Percentiles rank a stretch among this genome's conserved stretches.
These are phyloP conservation scores for Metahyphopichia silvanorum DNA, from an alignment of 805 yeast genomes.

Conservation along the genomic window DNA sequence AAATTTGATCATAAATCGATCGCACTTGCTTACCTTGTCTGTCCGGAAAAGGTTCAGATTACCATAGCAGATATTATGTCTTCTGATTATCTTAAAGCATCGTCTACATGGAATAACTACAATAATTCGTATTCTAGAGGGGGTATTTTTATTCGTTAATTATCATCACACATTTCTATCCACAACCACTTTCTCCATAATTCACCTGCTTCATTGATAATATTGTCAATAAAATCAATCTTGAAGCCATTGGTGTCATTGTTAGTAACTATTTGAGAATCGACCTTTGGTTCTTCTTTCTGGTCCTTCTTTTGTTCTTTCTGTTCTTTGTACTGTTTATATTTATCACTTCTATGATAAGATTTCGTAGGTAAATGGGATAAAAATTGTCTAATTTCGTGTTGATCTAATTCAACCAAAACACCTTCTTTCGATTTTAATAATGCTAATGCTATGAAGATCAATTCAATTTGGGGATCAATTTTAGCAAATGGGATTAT, in stretches of 20 bases:
- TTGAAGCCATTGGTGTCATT: constrained; percentile 33
- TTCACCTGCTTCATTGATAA: constrained; percentile 78
- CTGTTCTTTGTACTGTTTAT: constrained; percentile 28
- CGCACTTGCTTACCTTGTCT: too few species aligned
- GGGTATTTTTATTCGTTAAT: constrained; percentile 5
- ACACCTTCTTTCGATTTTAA: constrained; percentile 76
- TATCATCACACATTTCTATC: constrained; percentile 36
- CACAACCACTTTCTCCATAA: constrained; percentile 82
- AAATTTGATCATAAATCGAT: too few species aligned
- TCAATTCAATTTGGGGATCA: constrained; percentile 73
- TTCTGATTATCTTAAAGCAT: too few species aligned
- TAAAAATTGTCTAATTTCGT: constrained; percentile 79
- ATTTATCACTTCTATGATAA: constrained; percentile 28
- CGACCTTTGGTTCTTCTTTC: constrained; percentile 2
- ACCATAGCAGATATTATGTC: too few species aligned
- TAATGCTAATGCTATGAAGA: constrained; percentile 74
- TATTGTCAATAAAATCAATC: constrained; percentile 65
- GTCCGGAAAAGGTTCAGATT: too few species aligned
- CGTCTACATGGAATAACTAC: too few species aligned
- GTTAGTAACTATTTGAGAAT: constrained; percentile 23
- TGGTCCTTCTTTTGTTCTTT: constrained; percentile 13
- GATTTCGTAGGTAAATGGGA: constrained; percentile 52
- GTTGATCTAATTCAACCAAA: constrained; percentile 82
- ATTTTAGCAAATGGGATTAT: constrained; percentile 54
- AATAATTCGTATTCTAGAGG: too few species aligned